phyloP scores from a whole-genome alignment of 2,329 filamentous ascomycete species.

The Aspergillus eucalypticola region DNA sequence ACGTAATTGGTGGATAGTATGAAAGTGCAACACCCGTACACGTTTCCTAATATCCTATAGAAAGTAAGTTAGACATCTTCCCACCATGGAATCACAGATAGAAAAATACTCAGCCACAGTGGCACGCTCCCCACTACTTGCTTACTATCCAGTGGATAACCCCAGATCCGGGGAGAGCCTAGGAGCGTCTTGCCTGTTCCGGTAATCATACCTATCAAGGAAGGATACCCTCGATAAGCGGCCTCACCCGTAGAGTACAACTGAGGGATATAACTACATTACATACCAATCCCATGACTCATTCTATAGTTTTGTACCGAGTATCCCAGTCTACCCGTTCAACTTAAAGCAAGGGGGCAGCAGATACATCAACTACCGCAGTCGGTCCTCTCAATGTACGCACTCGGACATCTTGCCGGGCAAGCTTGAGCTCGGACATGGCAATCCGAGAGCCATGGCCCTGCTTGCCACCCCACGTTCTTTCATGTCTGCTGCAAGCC shows the following conservation, averaged over 20 bases:
- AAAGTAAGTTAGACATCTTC: too few species aligned
- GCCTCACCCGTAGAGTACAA: too few species aligned
- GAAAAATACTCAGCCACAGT: too few species aligned
- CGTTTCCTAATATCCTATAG: neutral
- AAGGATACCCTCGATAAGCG: too few species aligned
- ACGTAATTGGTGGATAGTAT: neutral
- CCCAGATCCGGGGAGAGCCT: neutral
- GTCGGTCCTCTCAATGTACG: neutral
- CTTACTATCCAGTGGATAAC: neutral
- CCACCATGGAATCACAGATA: too few species aligned
- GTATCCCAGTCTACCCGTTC: too few species aligned
- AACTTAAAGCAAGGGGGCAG: neutral
- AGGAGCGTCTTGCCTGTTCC: neutral
- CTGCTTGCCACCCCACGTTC: slow-evolving; percentile 1
- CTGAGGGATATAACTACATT: too few species aligned
- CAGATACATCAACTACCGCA: too few species aligned
- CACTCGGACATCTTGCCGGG: slow-evolving; percentile 1
- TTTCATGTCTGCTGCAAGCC: neutral
- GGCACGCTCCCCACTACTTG: neutral
- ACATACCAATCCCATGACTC: too few species aligned
- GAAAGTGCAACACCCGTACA: neutral
- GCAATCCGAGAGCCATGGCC: neutral
- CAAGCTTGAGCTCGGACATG: neutral
- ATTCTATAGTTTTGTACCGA: too few species aligned
- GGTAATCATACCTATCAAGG: too few species aligned